These are phyloP conservation scores for Skeletonema menzelii DNA, from an alignment of 108 stramenopile species.

Conservation along the genomic window DNA sequence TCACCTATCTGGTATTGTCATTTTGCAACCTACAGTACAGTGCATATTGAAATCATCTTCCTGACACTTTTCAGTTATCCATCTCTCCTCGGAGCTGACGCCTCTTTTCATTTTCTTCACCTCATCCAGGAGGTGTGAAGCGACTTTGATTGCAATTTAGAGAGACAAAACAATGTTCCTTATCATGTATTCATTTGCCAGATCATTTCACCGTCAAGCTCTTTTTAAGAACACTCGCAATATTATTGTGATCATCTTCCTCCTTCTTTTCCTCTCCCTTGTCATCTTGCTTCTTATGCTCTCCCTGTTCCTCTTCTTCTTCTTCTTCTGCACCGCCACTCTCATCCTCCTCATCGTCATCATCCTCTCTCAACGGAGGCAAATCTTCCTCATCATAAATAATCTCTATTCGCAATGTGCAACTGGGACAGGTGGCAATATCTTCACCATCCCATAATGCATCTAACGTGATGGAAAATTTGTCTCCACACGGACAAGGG, in stretches of 20 bases:
- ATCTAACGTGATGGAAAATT: slow-evolving; percentile 89
- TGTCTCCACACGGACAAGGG: slow-evolving; percentile 98
- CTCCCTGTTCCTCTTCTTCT: neutral
- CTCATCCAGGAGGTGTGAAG: neutral
- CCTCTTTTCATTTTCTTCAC: neutral
- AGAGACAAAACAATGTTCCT: neutral
- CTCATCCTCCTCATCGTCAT: slow-evolving; percentile 49
- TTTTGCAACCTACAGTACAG: no score
- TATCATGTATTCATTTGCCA: neutral
- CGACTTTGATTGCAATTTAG: neutral
- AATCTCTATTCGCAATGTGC: slow-evolving; percentile 90
- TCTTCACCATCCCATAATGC: slow-evolving; percentile 97
- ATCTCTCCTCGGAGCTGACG: no score
- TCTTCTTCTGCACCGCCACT: slow-evolving; percentile 15
- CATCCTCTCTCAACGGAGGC: slow-evolving; percentile 53
- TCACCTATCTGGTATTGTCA: no score
- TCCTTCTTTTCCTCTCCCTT: neutral
- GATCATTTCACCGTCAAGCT: neutral
- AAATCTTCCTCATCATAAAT: slow-evolving; percentile 93
- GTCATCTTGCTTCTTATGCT: slow-evolving; percentile 6
- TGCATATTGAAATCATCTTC: no score
- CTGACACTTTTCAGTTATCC: no score
- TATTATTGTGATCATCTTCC: neutral
- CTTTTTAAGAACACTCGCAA: neutral
- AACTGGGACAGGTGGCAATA: slow-evolving; percentile 95